phyloP scores from a whole-genome alignment of 2,329 filamentous ascomycete species.

The Fusarium multiceps region DNA sequence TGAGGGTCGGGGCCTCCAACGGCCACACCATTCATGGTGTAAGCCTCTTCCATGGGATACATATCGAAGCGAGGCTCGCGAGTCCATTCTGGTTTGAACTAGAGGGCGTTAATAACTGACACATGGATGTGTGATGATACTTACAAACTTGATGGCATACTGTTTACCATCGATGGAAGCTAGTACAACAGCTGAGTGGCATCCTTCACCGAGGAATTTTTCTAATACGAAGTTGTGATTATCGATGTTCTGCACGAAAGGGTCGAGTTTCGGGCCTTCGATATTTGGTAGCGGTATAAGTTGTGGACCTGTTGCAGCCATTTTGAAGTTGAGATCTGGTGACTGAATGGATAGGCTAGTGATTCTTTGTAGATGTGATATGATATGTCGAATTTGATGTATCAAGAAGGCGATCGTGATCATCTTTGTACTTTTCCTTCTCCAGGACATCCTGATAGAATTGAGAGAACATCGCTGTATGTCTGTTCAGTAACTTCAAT shows the following conservation, averaged over 20 bases:
- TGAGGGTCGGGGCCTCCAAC: neutral
- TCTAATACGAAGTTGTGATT: slow-evolving; percentile 2
- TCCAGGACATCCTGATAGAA: neutral
- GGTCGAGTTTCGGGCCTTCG: slow-evolving; percentile 12
- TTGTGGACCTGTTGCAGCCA: slow-evolving; percentile 11
- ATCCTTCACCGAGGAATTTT: fast-evolving
- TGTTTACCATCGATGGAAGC: neutral
- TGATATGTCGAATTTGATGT: neutral
- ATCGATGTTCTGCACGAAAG: slow-evolving; percentile 14
- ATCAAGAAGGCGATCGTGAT: neutral
- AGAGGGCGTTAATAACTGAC: neutral
- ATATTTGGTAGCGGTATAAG: neutral
- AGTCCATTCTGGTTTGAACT: neutral
- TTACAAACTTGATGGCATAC: slow-evolving; percentile 17
- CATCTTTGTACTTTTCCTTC: neutral
- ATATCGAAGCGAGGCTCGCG: neutral
- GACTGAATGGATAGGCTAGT: neutral
- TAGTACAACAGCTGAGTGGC: neutral
- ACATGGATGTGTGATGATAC: neutral
- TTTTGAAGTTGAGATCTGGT: neutral
- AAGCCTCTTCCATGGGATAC: neutral
- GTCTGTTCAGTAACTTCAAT: neutral
- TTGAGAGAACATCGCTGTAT: neutral
- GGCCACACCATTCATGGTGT: neutral
- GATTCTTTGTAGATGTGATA: neutral